Conservation (phyloP, 2,329 filamentous ascomycete genomes). For the Diaporthe vaccinii region DNA sequence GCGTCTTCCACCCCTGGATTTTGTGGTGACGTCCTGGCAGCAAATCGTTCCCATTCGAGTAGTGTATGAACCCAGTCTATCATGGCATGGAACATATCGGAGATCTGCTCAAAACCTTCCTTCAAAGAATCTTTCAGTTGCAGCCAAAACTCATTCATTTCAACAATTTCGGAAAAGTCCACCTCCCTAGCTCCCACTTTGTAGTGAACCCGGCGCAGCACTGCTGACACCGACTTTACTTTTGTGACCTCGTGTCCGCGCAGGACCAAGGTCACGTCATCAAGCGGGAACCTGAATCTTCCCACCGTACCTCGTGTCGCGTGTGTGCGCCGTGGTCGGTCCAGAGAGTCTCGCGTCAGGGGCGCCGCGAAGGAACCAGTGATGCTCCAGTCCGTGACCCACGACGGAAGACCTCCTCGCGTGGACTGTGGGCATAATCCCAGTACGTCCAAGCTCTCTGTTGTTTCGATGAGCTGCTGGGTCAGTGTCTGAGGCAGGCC, state of each 20-base stretch:
- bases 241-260: not conserved
- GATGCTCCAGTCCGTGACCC: constrained; percentile 2
- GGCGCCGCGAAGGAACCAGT: not conserved
- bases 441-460: not conserved
- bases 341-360: not conserved
- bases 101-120: no score
- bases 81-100: no score
- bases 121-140: no score
- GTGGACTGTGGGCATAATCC: not conserved
- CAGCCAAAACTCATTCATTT: no score
- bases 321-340: constrained; percentile 3
- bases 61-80: not conserved
- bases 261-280: not conserved
- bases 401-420: not conserved
- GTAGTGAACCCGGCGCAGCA: not conserved
- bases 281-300: not conserved
- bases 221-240: not conserved
- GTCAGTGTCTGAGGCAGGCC: not conserved
- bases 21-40: not conserved
- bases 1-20: not conserved
- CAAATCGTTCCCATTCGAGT: not conserved
- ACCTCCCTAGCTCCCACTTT: not conserved
- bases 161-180: no score
- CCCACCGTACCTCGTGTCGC: not conserved
- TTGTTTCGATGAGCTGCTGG: not conserved